A percentile compares a stretch with the other conserved stretches of the same genome.
Conservation (phyloP, 805 yeast genomes). For the Metschnikowia aberdeeniae region DNA sequence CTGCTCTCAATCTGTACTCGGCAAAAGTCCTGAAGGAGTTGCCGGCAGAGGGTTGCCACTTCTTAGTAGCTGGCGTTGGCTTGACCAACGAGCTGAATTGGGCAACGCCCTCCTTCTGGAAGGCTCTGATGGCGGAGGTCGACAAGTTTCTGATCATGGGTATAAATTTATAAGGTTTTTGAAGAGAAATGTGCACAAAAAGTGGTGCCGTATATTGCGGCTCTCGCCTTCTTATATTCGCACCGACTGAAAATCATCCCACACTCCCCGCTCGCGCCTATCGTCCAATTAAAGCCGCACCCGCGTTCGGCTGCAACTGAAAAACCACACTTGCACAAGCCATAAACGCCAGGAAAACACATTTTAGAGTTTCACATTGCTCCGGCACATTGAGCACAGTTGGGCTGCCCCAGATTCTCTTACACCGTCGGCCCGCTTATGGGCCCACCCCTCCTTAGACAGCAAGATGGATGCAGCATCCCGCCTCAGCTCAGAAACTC, state of each 20-base stretch:
- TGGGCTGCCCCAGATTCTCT: too few relatives aligned
- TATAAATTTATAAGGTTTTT: background rate
- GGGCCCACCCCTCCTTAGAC: too few relatives aligned
- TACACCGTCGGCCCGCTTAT: too few relatives aligned
- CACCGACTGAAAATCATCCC: conserved; percentile 3
- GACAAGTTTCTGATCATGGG: conserved; percentile 22
- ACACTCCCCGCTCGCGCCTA: conserved; percentile 3
- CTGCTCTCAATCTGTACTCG: conserved; percentile 40
- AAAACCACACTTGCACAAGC: too few relatives aligned
- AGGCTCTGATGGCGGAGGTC: conserved; percentile 19
- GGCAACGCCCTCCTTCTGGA: conserved; percentile 28
- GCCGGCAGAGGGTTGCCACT: conserved; percentile 38
- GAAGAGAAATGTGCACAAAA: too few relatives aligned
- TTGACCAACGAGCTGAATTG: conserved; percentile 24
- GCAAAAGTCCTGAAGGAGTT: conserved; percentile 41
- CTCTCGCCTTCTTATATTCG: background rate
- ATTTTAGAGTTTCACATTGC: too few relatives aligned
- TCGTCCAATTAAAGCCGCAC: background rate
- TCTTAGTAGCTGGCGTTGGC: conserved; percentile 20
- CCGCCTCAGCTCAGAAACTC: too few relatives aligned
- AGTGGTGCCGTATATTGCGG: background rate
- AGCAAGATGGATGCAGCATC: too few relatives aligned
- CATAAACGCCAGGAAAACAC: too few relatives aligned
- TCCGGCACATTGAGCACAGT: too few relatives aligned
- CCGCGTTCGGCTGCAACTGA: background rate